Conservation (phyloP, 164 flowering plant genomes). For the Tinospora cordifolia region DNA sequence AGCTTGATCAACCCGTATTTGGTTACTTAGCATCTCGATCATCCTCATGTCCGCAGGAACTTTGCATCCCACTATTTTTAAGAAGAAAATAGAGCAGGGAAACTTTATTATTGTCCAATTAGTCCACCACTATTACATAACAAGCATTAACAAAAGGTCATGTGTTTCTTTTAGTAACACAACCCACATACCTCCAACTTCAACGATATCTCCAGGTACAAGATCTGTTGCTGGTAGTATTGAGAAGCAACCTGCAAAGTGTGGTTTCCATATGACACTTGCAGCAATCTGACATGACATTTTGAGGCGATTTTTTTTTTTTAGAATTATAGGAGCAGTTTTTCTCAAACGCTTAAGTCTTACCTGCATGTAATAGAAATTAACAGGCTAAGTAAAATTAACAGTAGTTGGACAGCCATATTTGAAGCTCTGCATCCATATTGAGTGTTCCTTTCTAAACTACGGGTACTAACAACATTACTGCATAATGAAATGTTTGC, state of each 20-base stretch:
- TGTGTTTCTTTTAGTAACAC: not conserved
- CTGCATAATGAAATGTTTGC: not conserved
- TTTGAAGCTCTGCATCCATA: not conserved
- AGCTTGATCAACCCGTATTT: slow-evolving; percentile 94
- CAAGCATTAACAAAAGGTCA: not conserved
- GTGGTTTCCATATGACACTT: not conserved
- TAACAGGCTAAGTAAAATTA: not conserved
- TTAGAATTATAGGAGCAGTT: not conserved
- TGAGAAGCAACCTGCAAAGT: slow-evolving; percentile 79
- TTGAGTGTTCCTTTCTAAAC: not conserved
- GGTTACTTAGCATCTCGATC: slow-evolving; percentile 84
- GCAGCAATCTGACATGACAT: not conserved
- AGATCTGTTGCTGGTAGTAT: too few species aligned
- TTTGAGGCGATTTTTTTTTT: not conserved
- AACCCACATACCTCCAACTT: too few species aligned
- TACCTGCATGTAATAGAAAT: not conserved
- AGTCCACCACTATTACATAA: slow-evolving; percentile 4
- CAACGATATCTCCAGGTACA: too few species aligned
- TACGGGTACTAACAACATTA: not conserved
- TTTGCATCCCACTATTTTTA: slow-evolving; percentile 77
- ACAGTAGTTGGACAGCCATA: not conserved
- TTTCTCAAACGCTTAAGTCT: not conserved
- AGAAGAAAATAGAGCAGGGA: slow-evolving; percentile 10
- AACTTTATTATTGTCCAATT: slow-evolving; percentile 1
- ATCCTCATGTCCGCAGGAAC: slow-evolving; percentile 98